phyloP scores from a whole-genome alignment of 441 rosid genomes.

The Rhodomyrtus psidioides region DNA sequence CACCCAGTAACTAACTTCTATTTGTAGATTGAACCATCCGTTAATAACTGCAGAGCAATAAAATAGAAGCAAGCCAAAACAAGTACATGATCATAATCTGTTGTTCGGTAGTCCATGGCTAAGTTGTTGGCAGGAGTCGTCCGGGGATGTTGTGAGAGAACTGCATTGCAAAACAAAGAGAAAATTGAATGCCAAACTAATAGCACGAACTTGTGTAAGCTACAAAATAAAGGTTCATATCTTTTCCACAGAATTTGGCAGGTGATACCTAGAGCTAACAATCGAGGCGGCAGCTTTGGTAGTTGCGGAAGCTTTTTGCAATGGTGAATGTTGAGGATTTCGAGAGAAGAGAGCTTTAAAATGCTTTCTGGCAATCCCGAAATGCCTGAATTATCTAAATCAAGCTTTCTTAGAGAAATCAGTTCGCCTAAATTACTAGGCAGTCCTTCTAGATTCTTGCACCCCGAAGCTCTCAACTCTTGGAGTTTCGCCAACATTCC shows the following conservation, averaged over 20 bases:
- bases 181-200: not conserved
- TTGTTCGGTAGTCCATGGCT: conserved; percentile 50
- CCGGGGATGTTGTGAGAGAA: conserved; percentile 45
- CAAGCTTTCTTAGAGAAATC: too few relatives aligned
- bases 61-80: not conserved
- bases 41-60: not conserved
- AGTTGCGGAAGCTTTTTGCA: too few relatives aligned
- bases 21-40: not conserved
- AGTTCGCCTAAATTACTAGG: too few relatives aligned
- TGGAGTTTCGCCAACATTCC: too few relatives aligned
- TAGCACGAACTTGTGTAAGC: not conserved
- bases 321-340: too few relatives aligned
- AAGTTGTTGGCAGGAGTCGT: conserved; percentile 46
- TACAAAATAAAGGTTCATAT: not conserved
- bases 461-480: too few relatives aligned
- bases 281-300: too few relatives aligned
- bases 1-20: not conserved
- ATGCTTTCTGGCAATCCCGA: too few relatives aligned
- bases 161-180: conserved; percentile 4
- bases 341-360: too few relatives aligned
- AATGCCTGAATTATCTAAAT: too few relatives aligned
- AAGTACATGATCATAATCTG: conserved; percentile 51
- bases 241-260: not conserved
- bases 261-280: too few relatives aligned
- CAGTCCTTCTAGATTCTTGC: too few relatives aligned